Evolutionary conservation across 2,329 filamentous ascomycete genomes (phyloP), one percentile per base, ranked within the genome.

Genomic region (Alternaria postmessia): DNA sequence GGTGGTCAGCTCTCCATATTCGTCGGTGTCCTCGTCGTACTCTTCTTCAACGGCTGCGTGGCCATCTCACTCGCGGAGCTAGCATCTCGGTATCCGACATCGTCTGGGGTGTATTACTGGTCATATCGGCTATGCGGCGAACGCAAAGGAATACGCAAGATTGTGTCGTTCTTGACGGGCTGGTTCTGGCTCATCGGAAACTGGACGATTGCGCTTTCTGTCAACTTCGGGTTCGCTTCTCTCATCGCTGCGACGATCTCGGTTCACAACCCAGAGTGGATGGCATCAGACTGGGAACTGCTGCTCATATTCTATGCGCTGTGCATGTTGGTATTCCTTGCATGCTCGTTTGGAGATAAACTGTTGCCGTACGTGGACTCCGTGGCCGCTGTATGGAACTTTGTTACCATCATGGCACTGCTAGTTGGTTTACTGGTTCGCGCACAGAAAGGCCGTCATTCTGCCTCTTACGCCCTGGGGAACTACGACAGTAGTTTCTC

Each of bases 301-400:
- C 24, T 26, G 24, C 24, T 26, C 24, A 26, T 26, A 26, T 26
- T 26, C 24, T 26, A 26, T 26, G 24, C 24, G 24, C 24, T 26
- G 24, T 26, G 24, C 24, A 1, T 26, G 24, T 26, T 26, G 24
- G 24, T 26, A 26, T 26, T 26, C 24, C 24, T 26, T 26, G 24
- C 7, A 26, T 26, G 24, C 24, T 26, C 24, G 1, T 84, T 91
- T 38, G 87, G 86, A 44, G 92, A 93, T 76, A 83, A 81, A 30
- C 90, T 86, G 78, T 82, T 93, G 36, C 90, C 89, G 0, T 78
- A 84, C 66, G 82, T 89, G 2, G 87, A 90, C 42, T 32, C 54
- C n/a, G 49, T 47, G 20, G 59, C 59, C n/a, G 59, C 54, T 7
- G 26, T 62, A 16, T 62, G 59, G 59, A 62, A 51, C 36, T 49